These are phyloP conservation scores for Diaporthe sp. DNA, from an alignment of 2,329 filamentous ascomycete genomes.

Conservation along the genomic window DNA sequence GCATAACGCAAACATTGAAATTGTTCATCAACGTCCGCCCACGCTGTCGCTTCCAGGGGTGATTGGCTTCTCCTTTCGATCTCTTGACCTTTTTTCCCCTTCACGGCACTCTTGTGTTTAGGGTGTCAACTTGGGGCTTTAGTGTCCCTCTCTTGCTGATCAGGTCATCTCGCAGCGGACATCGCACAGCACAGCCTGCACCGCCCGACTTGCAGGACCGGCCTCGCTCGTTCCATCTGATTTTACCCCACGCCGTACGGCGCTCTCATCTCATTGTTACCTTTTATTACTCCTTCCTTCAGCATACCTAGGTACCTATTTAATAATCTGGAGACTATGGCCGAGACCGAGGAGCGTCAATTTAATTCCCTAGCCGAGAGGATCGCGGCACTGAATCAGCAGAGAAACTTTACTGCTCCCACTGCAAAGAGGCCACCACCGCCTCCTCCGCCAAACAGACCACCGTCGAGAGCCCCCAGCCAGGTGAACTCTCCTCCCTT, in stretches of 20 bases:
- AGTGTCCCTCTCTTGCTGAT: conserved; percentile 14
- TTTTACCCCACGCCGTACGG: conserved; percentile 1
- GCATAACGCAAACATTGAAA: conserved; percentile 27
- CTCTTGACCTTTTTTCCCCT: neutral
- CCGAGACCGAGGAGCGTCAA: conserved; percentile 72
- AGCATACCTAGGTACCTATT: conserved; percentile 8
- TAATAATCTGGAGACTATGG: conserved; percentile 57
- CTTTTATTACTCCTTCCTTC: conserved; percentile 10
- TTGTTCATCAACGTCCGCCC: neutral
- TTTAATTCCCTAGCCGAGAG: conserved; percentile 73
- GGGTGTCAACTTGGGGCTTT: neutral
- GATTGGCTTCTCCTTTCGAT: neutral
- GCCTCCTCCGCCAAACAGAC: conserved; percentile 61
- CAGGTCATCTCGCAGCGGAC: conserved; percentile 12
- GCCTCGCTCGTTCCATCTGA: conserved; percentile 19
- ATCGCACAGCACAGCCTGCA: conserved; percentile 3
- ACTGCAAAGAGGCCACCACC: conserved; percentile 57
- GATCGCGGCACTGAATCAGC: conserved; percentile 73
- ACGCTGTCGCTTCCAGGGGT: neutral
- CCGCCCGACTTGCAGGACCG: conserved; percentile 9
- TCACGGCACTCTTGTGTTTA: neutral
- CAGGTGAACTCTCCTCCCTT: conserved; percentile 43
- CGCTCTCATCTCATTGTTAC: conserved; percentile 4
- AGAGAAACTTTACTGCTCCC: conserved; percentile 68
- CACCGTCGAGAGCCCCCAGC: conserved; percentile 50